Evolutionary conservation across 805 yeast genomes (phyloP).

Genomic region (Kodamaea fukazawae): DNA sequence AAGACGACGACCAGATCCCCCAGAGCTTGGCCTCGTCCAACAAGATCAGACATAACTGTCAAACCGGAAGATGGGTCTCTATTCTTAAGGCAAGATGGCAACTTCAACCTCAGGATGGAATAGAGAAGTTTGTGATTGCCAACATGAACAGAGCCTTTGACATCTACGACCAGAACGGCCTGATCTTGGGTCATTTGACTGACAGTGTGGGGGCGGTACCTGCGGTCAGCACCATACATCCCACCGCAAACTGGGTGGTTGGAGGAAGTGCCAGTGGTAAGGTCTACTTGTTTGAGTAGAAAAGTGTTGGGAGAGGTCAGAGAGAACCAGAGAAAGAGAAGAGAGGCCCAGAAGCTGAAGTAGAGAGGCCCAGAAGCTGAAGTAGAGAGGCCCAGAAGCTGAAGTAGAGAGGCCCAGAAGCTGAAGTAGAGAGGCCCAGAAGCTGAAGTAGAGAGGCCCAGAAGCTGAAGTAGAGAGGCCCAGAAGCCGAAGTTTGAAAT

Average conservation of each 20-base stretch:
- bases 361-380: too few relatives aligned
- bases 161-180: slow-evolving; percentile 73
- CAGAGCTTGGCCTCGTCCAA: slow-evolving; percentile 55
- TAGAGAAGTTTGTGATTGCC: slow-evolving; percentile 84
- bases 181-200: slow-evolving; percentile 71
- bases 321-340: background rate
- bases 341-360: too few relatives aligned
- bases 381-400: too few relatives aligned
- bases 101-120: slow-evolving; percentile 59
- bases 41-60: slow-evolving; percentile 83
- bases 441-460: too few relatives aligned
- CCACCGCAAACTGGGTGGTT: slow-evolving; percentile 80
- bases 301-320: background rate
- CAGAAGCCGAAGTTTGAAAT: too few relatives aligned
- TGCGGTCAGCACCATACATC: slow-evolving; percentile 83
- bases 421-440: too few relatives aligned
- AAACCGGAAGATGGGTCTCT: slow-evolving; percentile 96
- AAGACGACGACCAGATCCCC: slow-evolving; percentile 23
- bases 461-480: too few relatives aligned
- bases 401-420: too few relatives aligned
- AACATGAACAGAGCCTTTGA: slow-evolving; percentile 90
- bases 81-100: slow-evolving; percentile 91
- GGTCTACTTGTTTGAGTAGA: slow-evolving; percentile 52
- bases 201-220: slow-evolving; percentile 84
- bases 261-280: slow-evolving; percentile 97